Percentiles rank a stretch among this genome's conserved stretches.
phyloP scores from a whole-genome alignment of 179 eudicot species.

The Spinacia oleracea region DNA sequence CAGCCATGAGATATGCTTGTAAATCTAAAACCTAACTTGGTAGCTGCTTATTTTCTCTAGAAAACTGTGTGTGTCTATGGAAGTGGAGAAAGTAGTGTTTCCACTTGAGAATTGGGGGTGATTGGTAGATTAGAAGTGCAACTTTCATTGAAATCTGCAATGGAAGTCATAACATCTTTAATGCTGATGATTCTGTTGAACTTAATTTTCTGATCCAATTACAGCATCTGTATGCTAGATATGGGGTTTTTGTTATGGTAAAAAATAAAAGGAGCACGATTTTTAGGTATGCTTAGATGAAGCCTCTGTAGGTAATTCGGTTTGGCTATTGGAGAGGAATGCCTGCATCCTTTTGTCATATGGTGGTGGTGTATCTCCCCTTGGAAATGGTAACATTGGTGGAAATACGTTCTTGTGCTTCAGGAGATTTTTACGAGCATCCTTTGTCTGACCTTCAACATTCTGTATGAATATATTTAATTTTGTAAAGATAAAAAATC shows the following conservation, averaged over 20 bases:
- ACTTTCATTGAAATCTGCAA: not conserved
- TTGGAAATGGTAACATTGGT: not conserved
- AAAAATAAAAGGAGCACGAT: not conserved
- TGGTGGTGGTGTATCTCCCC: not conserved
- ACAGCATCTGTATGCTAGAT: not conserved
- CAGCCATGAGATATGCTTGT: not conserved
- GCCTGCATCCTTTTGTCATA: not conserved
- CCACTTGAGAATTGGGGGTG: not conserved
- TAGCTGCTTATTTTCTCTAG: not conserved
- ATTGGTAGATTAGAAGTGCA: slow-evolving; percentile 3
- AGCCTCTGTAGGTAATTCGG: not conserved
- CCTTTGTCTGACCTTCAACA: not conserved
- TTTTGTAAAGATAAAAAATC: not conserved
- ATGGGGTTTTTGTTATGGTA: not conserved
- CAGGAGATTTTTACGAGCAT: not conserved
- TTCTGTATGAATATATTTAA: not conserved
- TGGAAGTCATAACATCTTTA: not conserved
- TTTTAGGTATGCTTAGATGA: not conserved
- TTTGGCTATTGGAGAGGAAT: not conserved
- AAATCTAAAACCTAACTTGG: not conserved
- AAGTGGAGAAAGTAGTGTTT: not conserved
- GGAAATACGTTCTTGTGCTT: not conserved
- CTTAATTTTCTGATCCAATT: not conserved
- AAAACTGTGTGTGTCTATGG: not conserved
- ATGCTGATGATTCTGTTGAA: not conserved